Base-by-base conservation (phyloP, 164 flowering plant genomes). In the Vitis labrusca region DNA sequence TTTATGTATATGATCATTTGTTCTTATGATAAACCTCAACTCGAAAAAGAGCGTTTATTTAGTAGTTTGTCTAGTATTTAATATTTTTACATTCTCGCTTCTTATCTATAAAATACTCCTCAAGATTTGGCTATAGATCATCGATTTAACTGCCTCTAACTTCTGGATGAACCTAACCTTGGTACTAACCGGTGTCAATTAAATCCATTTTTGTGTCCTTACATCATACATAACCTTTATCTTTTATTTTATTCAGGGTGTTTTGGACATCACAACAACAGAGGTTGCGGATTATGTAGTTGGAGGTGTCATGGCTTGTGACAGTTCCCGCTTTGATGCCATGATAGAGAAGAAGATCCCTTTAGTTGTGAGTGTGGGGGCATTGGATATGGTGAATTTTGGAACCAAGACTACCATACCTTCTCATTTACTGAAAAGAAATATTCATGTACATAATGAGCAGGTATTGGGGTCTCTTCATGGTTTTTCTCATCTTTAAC, bases 291-390 rank as follows among this genome's bases (percentile, higher is more conserved):
- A 95, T 81, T 79, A 90, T 78, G 64, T 93, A 4, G 92, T 95
- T 76, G 99, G 99, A 76, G 99, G 99, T 82, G 91, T 90, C 65
- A 91, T 95, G 98, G 89, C 98, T 50, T 95, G 99, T 82, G 94
- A 93, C 63, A 83, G 78, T 78, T 83, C 94, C 50, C 95, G 98
- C 59, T 89, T 95, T 78, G 99, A 91, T 85, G 89, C 91, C 51
- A 79, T 86, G 16, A 65, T 89, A 77, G 97, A 91, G 80, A 87
- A 86, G 81, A 76, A 83, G 68, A 79, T 93, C 32, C 99, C 99
- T 17, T 65, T 88, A 30, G 97, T 95, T 23, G 65, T 95, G 44
- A 93, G 99, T 75, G 80, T 91, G 12, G 99, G 98, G 61, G 96
- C 99, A 48, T 81, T 95, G 76, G 98, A 93, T 75, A 93, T 95